A percentile compares a stretch with the other conserved stretches of the same genome.
These are phyloP conservation scores for Bolboschoenus planiculmis DNA, from an alignment of 176 grass and related monocot genomes.

Conservation along the genomic window DNA sequence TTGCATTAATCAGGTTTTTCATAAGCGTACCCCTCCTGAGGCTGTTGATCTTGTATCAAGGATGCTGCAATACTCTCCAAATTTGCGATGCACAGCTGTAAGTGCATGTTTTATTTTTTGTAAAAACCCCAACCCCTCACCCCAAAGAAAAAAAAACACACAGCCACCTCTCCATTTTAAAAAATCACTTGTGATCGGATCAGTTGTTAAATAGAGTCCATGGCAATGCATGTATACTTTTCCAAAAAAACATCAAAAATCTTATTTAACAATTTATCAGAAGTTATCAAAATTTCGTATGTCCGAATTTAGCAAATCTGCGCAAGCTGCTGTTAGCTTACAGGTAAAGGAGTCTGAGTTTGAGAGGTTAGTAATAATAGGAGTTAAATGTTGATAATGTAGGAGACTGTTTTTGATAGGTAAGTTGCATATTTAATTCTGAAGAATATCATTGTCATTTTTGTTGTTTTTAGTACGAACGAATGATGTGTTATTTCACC, in stretches of 20 bases:
- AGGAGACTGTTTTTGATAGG: background rate
- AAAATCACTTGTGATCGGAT: no score
- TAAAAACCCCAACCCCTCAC: background rate
- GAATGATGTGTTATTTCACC: background rate
- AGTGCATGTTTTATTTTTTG: slow-evolving; percentile 25
- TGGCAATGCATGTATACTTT: background rate
- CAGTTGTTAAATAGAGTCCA: no score
- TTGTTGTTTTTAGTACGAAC: background rate
- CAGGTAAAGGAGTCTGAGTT: background rate
- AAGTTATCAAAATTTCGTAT: background rate
- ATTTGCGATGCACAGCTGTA: slow-evolving; percentile 90
- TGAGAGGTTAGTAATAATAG: background rate
- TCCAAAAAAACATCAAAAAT: background rate
- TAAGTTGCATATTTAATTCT: background rate
- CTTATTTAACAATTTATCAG: background rate
- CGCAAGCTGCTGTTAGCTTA: no score
- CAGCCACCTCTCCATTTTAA: no score
- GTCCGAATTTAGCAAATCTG: background rate
- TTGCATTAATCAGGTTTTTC: slow-evolving; percentile 49
- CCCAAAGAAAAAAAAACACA: no score
- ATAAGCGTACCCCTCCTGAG: slow-evolving; percentile 78
- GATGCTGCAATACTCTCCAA: slow-evolving; percentile 87
- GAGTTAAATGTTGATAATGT: background rate
- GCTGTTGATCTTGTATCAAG: slow-evolving; percentile 90
- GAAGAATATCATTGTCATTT: background rate